Conservation (phyloP, 2,329 filamentous ascomycete species). For the Celoporthe dispersa region DNA sequence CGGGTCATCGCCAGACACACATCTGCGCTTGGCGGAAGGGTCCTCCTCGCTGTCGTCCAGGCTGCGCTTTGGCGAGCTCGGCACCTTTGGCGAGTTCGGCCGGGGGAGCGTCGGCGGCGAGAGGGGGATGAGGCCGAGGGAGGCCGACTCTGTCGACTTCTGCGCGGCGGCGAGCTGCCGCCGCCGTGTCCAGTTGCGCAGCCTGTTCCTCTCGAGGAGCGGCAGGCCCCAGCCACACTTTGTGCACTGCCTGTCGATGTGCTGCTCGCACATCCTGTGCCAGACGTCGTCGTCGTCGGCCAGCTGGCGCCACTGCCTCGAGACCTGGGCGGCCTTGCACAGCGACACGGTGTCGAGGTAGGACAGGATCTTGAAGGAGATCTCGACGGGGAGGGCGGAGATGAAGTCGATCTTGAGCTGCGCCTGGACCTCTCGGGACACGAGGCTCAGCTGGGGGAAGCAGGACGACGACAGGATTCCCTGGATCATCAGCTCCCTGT, state of each 20-base stretch:
- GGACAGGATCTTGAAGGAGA: slow-evolving; percentile 91
- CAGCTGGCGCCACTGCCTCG: slow-evolving; percentile 80
- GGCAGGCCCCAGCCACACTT: slow-evolving; percentile 97
- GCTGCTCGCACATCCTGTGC: slow-evolving; percentile 98
- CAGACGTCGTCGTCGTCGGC: slow-evolving; percentile 98
- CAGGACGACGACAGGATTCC: slow-evolving; percentile 96
- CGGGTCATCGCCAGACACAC: slow-evolving; percentile 35
- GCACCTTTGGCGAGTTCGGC: slow-evolving; percentile 33
- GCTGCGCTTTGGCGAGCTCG: slow-evolving; percentile 42
- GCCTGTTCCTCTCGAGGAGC: slow-evolving; percentile 81
- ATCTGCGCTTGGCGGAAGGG: slow-evolving; percentile 39
- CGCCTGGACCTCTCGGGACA: slow-evolving; percentile 88
- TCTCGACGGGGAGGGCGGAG: slow-evolving; percentile 82
- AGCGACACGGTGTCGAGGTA: slow-evolving; percentile 92
- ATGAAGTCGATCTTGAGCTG: slow-evolving; percentile 98
- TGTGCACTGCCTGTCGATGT: slow-evolving; percentile 90
- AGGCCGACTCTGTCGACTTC: slow-evolving; percentile 32
- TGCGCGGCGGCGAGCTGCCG: slow-evolving; percentile 64
- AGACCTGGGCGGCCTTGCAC: slow-evolving; percentile 95
- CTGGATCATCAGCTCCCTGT: slow-evolving; percentile 94
- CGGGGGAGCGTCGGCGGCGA: slow-evolving; percentile 38
- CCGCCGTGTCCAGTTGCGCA: slow-evolving; percentile 85
- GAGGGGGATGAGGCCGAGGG: slow-evolving; percentile 30
- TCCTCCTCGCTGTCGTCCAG: slow-evolving; percentile 30
- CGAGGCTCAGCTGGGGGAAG: slow-evolving; percentile 93